Base-by-base conservation (phyloP, 345 rosid species). In the Pistacia integerrima region DNA sequence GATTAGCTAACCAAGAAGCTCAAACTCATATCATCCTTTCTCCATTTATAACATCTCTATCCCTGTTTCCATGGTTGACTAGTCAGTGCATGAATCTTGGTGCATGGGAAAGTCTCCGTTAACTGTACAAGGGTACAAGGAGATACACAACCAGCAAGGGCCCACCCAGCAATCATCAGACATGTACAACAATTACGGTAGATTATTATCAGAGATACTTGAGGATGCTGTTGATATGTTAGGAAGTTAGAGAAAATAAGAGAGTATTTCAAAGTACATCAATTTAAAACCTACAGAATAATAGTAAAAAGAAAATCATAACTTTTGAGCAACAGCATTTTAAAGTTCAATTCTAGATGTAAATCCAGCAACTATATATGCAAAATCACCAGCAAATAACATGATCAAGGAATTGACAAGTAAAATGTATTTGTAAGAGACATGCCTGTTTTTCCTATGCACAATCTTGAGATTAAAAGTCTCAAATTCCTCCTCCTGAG, bases 401-500 rank as follows among this genome's bases (percentile, higher is more conserved):
- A 65, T 12, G 22, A 59, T 22, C 41, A 25, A 74, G 18, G 33
- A 64, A 55, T 57, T 63, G 25, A 70, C 22, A 64, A 55, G 57
- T 54, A 13, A 22, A 55, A 71, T 11, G 69, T 77, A 72, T 44
- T 61, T 56, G 28, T 22, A 64, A 70, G 67, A 35, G 69, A 62
- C 87, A 77, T 90, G 84, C 99, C 97, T 94, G 92, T 97, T 97
- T 88, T 94, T 97, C 73, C 99, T 86, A 67, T 97, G 98, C 77
- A 97, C 99, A 69, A 97, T 91, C 88, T 92, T 92, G 58, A 97
- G 97, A 84, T 92, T 86, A 87, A 97, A 97, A 70, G 98, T 94
- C 86, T 97, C 99, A 83, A 94, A 97, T 82, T 97, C 99, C 77
- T 92, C 99, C 74, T 97, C 99, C 76, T 97, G 98, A 35, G 90